phyloP scores from a whole-genome alignment of 2,329 filamentous ascomycete species.

The Alternaria postmessia region DNA sequence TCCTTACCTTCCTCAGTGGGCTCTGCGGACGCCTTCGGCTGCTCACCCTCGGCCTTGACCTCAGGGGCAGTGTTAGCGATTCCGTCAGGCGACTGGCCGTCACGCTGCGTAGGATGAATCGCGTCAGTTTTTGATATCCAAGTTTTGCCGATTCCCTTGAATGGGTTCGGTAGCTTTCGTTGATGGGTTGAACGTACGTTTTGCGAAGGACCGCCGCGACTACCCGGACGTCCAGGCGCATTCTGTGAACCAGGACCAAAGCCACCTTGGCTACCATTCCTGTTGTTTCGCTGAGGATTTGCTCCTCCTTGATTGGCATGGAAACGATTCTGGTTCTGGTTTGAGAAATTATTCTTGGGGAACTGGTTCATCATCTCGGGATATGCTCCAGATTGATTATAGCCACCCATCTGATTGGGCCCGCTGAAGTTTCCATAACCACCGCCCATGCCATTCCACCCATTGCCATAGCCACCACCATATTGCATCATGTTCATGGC shows the following conservation, averaged over 20 bases:
- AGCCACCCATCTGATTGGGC: constrained; percentile 61
- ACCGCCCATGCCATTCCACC: constrained; percentile 70
- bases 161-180: constrained; percentile 19
- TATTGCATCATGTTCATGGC: constrained; percentile 72
- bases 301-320: constrained; percentile 71
- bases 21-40: constrained; percentile 32
- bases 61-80: constrained; percentile 43
- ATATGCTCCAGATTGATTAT: constrained; percentile 61
- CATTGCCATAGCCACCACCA: constrained; percentile 70
- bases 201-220: constrained; percentile 38
- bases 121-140: constrained; percentile 37
- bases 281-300: constrained; percentile 50
- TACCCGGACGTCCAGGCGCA: constrained; percentile 41
- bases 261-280: constrained; percentile 53
- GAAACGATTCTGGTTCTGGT: constrained; percentile 77
- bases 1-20: constrained; percentile 44
- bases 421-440: constrained; percentile 71
- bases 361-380: constrained; percentile 61
- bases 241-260: constrained; percentile 40
- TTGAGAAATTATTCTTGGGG: constrained; percentile 70
- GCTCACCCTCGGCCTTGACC: constrained; percentile 42
- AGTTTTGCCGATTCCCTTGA: constrained; percentile 15
- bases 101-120: constrained; percentile 33
- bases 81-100: constrained; percentile 42
- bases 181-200: constrained; percentile 48